Evolutionary conservation across 78 protist species (phyloP), one percentile per base, ranked within the genome.

Genomic region (Tieghemostelium lacteum): DNA sequence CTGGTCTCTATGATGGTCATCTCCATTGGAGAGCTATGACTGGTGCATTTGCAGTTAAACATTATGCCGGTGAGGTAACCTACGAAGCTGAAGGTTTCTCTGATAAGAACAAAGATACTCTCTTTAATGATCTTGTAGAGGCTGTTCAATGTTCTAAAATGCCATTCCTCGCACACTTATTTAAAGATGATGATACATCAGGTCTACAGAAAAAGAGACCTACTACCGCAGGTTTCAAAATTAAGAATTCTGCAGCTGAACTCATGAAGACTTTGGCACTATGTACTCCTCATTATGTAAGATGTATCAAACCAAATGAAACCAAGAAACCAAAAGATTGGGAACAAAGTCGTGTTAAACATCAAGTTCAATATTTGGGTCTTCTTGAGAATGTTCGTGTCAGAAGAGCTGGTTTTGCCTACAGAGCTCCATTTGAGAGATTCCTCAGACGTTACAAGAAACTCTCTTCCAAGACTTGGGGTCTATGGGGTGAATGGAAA

Each of bases 341-440:
- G 95, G 86, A 72, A 39, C 49, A 50, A n/a, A 54, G 63, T 75
- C 85, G 94, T 12, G 96, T 88, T 19, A 22, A 40, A 28, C 95
- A 94, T 92, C 98, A 97, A 88, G 93, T 92, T 49, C 87, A 88
- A 71, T 95, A 98, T 73, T 75, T 97, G 52, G 98, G 98, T 64
- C 94, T 98, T 26, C n/a, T 95, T 7, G 98, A 98, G 76, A 97
- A 96, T 78, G 85, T 98, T 34, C 87, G 97, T 28, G 98, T 97
- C 8, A 76, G 99, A 16, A 93, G 99, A 28, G 98, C 99, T 14
- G 99, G 99, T 22, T 98, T 92, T 66, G 95, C 98, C 36, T 98
- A 95, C 60, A 94, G 98, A 20, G 75, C 92, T 20, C 88, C 85
- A 60, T 97, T 96, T 29, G 98, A 87, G 37, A 64, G 93, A 64